phyloP scores from a whole-genome alignment of 1,139 yeast species.

The Suhomyces coccinellae region DNA sequence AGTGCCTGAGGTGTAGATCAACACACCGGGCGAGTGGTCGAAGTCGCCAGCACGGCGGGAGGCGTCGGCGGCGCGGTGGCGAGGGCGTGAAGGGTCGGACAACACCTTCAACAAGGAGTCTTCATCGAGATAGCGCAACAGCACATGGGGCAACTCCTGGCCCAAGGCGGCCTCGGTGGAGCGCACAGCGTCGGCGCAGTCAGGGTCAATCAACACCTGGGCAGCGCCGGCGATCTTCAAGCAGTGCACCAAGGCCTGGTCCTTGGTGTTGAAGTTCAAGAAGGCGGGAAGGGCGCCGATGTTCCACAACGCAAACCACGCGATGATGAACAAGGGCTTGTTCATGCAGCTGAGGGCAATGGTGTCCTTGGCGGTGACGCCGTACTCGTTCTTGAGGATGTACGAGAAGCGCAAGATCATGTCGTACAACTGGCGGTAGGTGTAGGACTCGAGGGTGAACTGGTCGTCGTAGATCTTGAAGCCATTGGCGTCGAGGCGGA shows the following conservation, averaged over 20 bases:
- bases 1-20: slow-evolving; percentile 92
- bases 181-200: slow-evolving; percentile 55
- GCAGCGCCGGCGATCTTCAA: slow-evolving; percentile 65
- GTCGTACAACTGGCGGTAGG: slow-evolving; percentile 68
- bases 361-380: slow-evolving; percentile 65
- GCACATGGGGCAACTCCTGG: slow-evolving; percentile 40
- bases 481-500: slow-evolving; percentile 33
- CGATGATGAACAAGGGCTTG: slow-evolving; percentile 74
- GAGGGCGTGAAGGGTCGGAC: slow-evolving; percentile 48
- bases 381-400: slow-evolving; percentile 62
- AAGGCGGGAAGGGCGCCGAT: slow-evolving; percentile 90
- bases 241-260: slow-evolving; percentile 78
- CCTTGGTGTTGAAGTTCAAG: slow-evolving; percentile 76
- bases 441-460: slow-evolving; percentile 61
- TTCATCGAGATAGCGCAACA: slow-evolving; percentile 60
- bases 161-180: slow-evolving; percentile 53
- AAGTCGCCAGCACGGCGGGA: slow-evolving; percentile 56
- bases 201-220: slow-evolving; percentile 75
- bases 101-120: slow-evolving; percentile 42
- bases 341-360: slow-evolving; percentile 80
- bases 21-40: slow-evolving; percentile 65
- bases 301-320: slow-evolving; percentile 90
- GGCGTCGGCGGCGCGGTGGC: slow-evolving; percentile 54
- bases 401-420: slow-evolving; percentile 65
- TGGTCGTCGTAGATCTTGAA: slow-evolving; percentile 48